A percentile compares a stretch with the other conserved stretches of the same genome.
These are phyloP conservation scores for Jaltomata sinuosa DNA, from an alignment of 257 asterid genomes.

Conservation along the genomic window DNA sequence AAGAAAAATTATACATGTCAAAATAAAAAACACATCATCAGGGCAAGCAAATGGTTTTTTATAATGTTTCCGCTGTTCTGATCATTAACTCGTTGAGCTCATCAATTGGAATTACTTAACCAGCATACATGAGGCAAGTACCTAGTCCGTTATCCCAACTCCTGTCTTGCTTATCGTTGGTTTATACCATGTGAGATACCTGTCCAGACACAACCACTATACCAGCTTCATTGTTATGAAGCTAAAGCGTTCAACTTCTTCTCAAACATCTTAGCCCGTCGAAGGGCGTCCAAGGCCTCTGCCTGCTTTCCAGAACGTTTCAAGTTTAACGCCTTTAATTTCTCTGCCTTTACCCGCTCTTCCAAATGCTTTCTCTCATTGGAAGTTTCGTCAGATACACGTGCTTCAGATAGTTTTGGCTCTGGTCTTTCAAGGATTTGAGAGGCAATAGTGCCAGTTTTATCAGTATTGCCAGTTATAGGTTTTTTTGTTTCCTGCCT, in stretches of 20 bases:
- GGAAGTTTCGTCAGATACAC: slow-evolving; percentile 11
- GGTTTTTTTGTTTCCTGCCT: slow-evolving; percentile 18
- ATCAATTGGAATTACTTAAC: not conserved
- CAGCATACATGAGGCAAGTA: not conserved
- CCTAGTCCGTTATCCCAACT: not conserved
- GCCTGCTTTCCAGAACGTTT: slow-evolving; percentile 85
- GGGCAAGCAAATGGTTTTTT: not conserved
- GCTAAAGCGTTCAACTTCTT: slow-evolving; percentile 65
- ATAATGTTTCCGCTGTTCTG: not conserved
- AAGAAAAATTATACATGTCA: not conserved
- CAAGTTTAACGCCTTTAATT: slow-evolving; percentile 62
- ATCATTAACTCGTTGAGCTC: not conserved
- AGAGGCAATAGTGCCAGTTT: slow-evolving; percentile 11
- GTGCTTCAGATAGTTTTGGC: slow-evolving; percentile 10
- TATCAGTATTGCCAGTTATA: not conserved
- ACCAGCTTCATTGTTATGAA: slow-evolving; percentile 13
- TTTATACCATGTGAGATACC: not conserved
- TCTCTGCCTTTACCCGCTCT: slow-evolving; percentile 68
- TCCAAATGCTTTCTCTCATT: slow-evolving; percentile 48
- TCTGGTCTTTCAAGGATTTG: slow-evolving; percentile 23
- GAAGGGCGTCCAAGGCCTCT: slow-evolving; percentile 75
- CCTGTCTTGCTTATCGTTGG: not conserved
- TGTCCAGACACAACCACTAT: not conserved
- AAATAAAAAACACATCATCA: not conserved
- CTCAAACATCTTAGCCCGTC: slow-evolving; percentile 65